Base-by-base conservation (phyloP, 352 stramenopile genomes). In the Globisporangium iwayamae region DNA sequence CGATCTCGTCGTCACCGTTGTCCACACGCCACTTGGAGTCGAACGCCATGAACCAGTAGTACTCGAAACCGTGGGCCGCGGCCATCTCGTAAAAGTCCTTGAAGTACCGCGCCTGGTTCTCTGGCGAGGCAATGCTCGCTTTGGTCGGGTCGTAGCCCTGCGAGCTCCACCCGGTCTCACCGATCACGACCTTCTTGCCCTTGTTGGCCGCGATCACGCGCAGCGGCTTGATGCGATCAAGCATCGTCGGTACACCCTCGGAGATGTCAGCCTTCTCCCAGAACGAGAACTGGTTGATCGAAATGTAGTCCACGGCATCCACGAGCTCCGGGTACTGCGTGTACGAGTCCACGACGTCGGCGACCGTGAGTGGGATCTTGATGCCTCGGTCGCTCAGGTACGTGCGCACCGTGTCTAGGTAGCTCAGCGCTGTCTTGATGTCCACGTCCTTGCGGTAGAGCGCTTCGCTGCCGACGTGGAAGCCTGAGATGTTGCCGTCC, bases 211-310 rank as follows among this genome's bases (percentile, higher is more conserved):
- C 76, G 32, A 71, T 20, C 13, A 71, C 48, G 39, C 81, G 78
- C 14, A 89, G 68, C 36, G 68, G 73, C 43, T 76, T 75, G 7
- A 90, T 75, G 10, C 78, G 80, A 55, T 89, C 79, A 1, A 94
- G 74, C 30, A 78, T 82, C 9, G 72, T 66, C 6, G 74, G 63
- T 9, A 67, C 65, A 16, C 61, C 83, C n/a, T 90, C 79, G 16
- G 76, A 79, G 14, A 83, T 62, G 46, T 87, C 71, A 6, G 57
- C 61, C 5, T 61, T 54, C 50, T 91, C 83, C 85, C 85, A 94
- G 67, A 89, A 89, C 13, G 81, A 83, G 56, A 94, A 94, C 67
- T 94, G 78, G 73, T 92, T 94, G 41, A 90, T 74, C 20, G 77
- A 85, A 20, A 91, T 63, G 58, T 81, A 79, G 59, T 94, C 85